phyloP scores from a whole-genome alignment of 805 yeast species.

The Metschnikowia similis region DNA sequence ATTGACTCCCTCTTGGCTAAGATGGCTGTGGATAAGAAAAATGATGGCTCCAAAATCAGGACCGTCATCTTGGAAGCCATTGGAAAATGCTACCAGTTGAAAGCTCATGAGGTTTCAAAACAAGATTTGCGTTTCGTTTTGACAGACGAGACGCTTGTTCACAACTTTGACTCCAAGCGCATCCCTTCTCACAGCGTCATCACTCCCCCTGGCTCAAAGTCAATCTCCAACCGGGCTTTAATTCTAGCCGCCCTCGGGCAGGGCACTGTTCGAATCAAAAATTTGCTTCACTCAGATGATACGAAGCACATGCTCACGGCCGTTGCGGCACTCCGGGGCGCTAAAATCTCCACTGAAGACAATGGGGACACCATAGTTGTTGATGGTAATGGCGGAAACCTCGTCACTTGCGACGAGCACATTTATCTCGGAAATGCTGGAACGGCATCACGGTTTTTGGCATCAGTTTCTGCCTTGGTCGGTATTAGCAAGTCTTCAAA shows the following conservation, averaged over 20 bases:
- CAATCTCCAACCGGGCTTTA: slow-evolving; percentile 92
- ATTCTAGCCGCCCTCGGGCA: slow-evolving; percentile 87
- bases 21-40: slow-evolving; percentile 96
- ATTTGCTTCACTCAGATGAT: slow-evolving; percentile 92
- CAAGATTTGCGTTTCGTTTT: slow-evolving; percentile 75
- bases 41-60: slow-evolving; percentile 87
- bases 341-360: slow-evolving; percentile 75
- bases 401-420: slow-evolving; percentile 59
- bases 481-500: slow-evolving; percentile 32
- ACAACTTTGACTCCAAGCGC: slow-evolving; percentile 42
- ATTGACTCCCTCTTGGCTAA: slow-evolving; percentile 68
- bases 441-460: slow-evolving; percentile 92
- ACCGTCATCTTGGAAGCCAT: slow-evolving; percentile 79
- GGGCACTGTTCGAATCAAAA: slow-evolving; percentile 79
- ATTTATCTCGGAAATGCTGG: slow-evolving; percentile 96
- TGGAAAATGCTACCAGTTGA: slow-evolving; percentile 84
- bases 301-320: slow-evolving; percentile 94
- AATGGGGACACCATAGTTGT: slow-evolving; percentile 87
- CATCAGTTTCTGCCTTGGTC: slow-evolving; percentile 87
- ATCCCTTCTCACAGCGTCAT: slow-evolving; percentile 43
- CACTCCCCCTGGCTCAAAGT: slow-evolving; percentile 94
- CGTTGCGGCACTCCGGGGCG: slow-evolving; percentile 73
- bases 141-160: slow-evolving; percentile 75
- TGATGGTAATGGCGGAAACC: slow-evolving; percentile 77
- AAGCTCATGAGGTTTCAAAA: slow-evolving; percentile 81